Base-by-base conservation (phyloP, 345 rosid species). In the Anacardium occidentale region DNA sequence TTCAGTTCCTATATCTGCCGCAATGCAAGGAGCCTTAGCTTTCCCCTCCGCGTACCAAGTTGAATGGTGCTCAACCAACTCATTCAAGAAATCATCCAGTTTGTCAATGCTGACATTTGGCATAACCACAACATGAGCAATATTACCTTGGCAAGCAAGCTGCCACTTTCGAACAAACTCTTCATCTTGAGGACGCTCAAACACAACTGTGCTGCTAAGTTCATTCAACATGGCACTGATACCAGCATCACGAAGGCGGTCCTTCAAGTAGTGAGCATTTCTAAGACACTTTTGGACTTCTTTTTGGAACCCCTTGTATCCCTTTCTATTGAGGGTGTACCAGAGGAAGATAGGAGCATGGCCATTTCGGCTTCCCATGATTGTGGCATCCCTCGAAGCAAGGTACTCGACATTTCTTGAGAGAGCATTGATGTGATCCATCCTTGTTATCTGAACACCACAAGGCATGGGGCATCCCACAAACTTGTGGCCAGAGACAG, bases 381-480 rank as follows among this genome's bases (percentile, higher is more conserved):
- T 94, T 26, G 98, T 94, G n/a, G 99, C 99, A 76, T 92, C 98
- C 80, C 97, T 85, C 47, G 98, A 94, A 66, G 98, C 98, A 3
- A 92, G 94, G 77, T 92, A 94, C 84, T 94, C 98, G 0, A 94
- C 94, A 54, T 92, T 94, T 37, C 82, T 92, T 0, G 98, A 92
- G 47, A 94, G 92, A 57, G 71, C 92, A 79, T 90, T 92, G 69
- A 94, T 84, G 77, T 92, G 91, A 69, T 85, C 82, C 91, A 92
- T 76, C 75, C 98, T 88, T 11, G 98, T 92, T 77, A 94, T 79
- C 83, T 90, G 98, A 74, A 94, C 97, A 62, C 98, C 98, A 40
- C 98, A 92, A 66, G 98, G 98, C 98, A 94, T 94, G 60, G 98
- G 98, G 75, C 98, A 94, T 12, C 98, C 97, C 25, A 90, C 92